Percentiles rank a stretch among this genome's conserved stretches.
Conservation (phyloP, 129 eudicot genomes). For the Artemisia argyi region DNA sequence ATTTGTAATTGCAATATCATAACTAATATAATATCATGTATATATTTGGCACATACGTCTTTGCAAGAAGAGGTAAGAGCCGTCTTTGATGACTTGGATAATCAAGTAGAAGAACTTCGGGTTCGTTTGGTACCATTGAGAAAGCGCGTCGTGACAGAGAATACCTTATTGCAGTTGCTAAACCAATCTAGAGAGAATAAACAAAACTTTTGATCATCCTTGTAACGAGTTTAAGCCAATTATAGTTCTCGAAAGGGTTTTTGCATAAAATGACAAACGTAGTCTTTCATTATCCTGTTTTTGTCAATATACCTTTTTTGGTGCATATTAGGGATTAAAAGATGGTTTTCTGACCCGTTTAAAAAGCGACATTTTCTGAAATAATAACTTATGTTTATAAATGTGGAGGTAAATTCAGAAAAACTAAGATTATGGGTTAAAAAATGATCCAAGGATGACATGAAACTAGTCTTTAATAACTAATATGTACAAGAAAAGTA, state of each 20-base stretch:
- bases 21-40: background rate
- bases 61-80: conserved; percentile 85
- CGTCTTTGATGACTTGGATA: conserved; percentile 96
- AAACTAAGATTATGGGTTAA: no score
- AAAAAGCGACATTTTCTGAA: no score
- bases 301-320: no score
- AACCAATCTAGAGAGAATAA: conserved; percentile 51
- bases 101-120: conserved; percentile 86
- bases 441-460: no score
- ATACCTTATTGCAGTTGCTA: conserved; percentile 78
- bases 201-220: background rate
- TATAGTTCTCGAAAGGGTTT: background rate
- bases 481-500: no score
- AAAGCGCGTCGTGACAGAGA: conserved; percentile 81
- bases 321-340: no score
- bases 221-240: background rate
- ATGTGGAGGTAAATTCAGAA: no score
- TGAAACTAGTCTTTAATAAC: no score
- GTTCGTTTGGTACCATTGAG: conserved; percentile 65
- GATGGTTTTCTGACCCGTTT: no score
- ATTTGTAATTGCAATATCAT: background rate
- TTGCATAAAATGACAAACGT: no score
- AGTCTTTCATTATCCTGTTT: no score
- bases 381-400: no score
- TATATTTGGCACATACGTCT: conserved; percentile 53